Evolutionary conservation across 2,329 filamentous ascomycete species (phyloP).

Genomic region (Fusarium sp.): DNA sequence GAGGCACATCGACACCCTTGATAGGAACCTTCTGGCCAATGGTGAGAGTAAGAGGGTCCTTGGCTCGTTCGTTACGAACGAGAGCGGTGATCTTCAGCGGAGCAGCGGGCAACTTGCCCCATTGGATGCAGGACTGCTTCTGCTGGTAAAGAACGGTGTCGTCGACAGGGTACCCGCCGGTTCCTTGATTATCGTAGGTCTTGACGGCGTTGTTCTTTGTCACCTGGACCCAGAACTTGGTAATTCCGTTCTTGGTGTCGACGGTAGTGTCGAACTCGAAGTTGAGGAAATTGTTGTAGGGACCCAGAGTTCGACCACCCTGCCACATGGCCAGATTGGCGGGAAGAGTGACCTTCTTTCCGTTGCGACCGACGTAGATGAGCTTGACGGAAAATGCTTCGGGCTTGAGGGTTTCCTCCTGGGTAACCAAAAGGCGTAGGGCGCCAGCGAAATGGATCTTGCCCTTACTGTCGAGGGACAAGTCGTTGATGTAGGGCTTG

Average conservation of each 20-base stretch:
- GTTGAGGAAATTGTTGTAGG: slow-evolving; percentile 45
- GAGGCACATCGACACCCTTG: slow-evolving; percentile 5
- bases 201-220: slow-evolving; percentile 36
- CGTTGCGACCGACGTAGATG: slow-evolving; percentile 17
- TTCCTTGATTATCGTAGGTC: slow-evolving; percentile 42
- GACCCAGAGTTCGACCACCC: slow-evolving; percentile 37
- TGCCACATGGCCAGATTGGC: not conserved
- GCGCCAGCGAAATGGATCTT: slow-evolving; percentile 43
- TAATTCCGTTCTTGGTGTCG: slow-evolving; percentile 43
- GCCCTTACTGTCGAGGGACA: slow-evolving; percentile 45
- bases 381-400: slow-evolving; percentile 35
- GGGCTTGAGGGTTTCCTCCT: slow-evolving; percentile 18
- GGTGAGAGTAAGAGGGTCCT: slow-evolving; percentile 10
- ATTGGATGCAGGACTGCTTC: slow-evolving; percentile 41
- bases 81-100: not conserved
- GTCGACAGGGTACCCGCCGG: slow-evolving; percentile 44
- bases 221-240: slow-evolving; percentile 48
- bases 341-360: slow-evolving; percentile 11
- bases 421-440: slow-evolving; percentile 39
- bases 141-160: slow-evolving; percentile 45
- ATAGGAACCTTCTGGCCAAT: not conserved
- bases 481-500: slow-evolving; percentile 47
- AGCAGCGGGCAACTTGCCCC: not conserved
- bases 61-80: slow-evolving; percentile 16
- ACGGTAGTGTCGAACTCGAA: slow-evolving; percentile 47